Evolutionary conservation across 169 alveolate species (phyloP).

Genomic region (Babesia microti): DNA sequence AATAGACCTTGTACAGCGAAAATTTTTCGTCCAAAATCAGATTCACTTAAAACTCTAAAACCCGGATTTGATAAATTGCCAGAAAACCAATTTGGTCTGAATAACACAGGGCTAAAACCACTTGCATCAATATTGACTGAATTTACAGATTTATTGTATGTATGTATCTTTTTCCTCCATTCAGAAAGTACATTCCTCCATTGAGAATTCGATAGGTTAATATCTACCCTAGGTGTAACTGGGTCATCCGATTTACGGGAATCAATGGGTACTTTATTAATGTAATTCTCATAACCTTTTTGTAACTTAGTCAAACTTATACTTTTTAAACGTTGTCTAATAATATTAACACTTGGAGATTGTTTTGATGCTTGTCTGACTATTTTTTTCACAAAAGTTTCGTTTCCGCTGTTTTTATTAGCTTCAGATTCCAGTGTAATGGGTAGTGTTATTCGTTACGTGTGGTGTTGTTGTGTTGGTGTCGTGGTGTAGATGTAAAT

Average conservation of each 20-base stretch:
- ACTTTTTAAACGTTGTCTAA: slow-evolving; percentile 43
- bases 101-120: too few species aligned
- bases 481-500: too few species aligned
- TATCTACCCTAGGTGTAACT: slow-evolving; percentile 50
- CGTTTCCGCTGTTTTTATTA: too few species aligned
- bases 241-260: slow-evolving; percentile 53
- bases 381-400: too few species aligned
- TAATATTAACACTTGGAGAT: too few species aligned
- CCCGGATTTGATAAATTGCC: too few species aligned
- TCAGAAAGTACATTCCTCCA: slow-evolving; percentile 53
- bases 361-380: too few species aligned
- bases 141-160: slow-evolving; percentile 42
- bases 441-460: too few species aligned
- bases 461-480: too few species aligned
- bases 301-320: slow-evolving; percentile 53
- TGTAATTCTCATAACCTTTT: slow-evolving; percentile 45
- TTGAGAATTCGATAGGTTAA: slow-evolving; percentile 44
- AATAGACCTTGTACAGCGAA: background rate
- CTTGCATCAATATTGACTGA: too few species aligned
- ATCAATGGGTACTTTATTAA: slow-evolving; percentile 46
- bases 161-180: slow-evolving; percentile 56
- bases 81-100: slow-evolving; percentile 24
- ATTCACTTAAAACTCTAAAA: slow-evolving; percentile 2
- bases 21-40: background rate
- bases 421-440: too few species aligned